A percentile compares a stretch with the other conserved stretches of the same genome.
Evolutionary conservation across 2,329 filamentous ascomycete species (phyloP).

Genomic region (Verticillium isaacii): DNA sequence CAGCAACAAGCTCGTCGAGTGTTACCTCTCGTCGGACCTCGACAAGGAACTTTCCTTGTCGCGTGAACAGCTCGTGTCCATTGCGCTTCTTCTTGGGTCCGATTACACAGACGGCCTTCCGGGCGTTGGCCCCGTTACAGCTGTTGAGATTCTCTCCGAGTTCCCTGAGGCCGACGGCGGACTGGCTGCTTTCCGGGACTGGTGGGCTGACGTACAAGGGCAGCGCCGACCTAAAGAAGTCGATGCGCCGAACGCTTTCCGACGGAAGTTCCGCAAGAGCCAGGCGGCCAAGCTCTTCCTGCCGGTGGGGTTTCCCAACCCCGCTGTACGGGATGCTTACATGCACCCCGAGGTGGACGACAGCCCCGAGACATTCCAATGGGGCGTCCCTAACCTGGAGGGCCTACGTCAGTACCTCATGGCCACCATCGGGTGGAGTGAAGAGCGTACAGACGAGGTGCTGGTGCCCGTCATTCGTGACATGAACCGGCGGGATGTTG

Average conservation of each 20-base stretch:
- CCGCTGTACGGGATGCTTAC: conserved; percentile 78
- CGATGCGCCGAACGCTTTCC: conserved; percentile 59
- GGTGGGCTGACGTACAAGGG: conserved; percentile 79
- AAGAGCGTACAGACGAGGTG: conserved; percentile 91
- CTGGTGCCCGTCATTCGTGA: conserved; percentile 92
- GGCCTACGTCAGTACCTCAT: conserved; percentile 81
- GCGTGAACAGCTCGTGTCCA: conserved; percentile 78
- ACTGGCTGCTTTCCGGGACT: conserved; percentile 74
- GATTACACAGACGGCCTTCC: conserved; percentile 94
- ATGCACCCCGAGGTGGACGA: conserved; percentile 79
- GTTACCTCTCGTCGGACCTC: conserved; percentile 79
- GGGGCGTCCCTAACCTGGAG: conserved; percentile 92
- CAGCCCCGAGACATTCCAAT: conserved; percentile 76
- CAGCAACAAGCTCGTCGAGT: conserved; percentile 95
- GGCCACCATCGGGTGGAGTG: conserved; percentile 87
- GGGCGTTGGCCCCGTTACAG: conserved; percentile 89
- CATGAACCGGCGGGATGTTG: conserved; percentile 82
- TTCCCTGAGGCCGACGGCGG: conserved; percentile 57
- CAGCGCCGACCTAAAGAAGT: conserved; percentile 59
- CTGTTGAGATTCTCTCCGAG: conserved; percentile 88
- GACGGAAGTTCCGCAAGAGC: conserved; percentile 77
- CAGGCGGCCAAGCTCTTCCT: conserved; percentile 84
- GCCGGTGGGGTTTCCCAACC: conserved; percentile 71
- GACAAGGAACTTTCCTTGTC: conserved; percentile 86
- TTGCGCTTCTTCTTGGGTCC: conserved; percentile 86